Evolutionary conservation across 225 moss, liverwort and hornwort species (phyloP), one percentile per base, ranked within the genome.

Genomic region (Thuidium tamariscinum): DNA sequence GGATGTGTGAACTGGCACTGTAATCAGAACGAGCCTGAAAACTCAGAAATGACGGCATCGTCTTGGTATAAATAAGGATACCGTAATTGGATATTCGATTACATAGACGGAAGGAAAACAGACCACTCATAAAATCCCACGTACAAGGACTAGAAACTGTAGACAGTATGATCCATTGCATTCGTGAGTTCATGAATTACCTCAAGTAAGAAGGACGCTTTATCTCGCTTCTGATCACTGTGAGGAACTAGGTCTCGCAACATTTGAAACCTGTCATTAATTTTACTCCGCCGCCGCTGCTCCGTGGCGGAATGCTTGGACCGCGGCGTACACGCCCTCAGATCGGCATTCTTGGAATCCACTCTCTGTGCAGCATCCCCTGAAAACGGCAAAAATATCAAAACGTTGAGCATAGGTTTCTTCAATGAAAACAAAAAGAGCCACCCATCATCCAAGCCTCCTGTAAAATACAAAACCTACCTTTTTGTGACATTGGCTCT

Each of bases 301-400:
- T 95, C 95, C 18, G 95, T 95, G 39, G 95, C 95, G 4, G 95
- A 94, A 71, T 94, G 95, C 90, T 95, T 95, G 16, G 95, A 95
- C 86, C 95, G 89, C 30, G 95, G 95, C 30, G 95, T 95, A 64
- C 94, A 92, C 71, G 91, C 92, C 81, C 93, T 90, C 83, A 88
- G 78, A 21, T 95, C 95, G 18, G 82, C 73, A 61, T 61, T 89
- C 88, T 93, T 95, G 16, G 85, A 79, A 34, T 95, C 95, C 82
- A 89, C 72, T 89, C 91, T 92, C 87, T 90, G 95, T 60, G 88
- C 80, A 84, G 85, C 48, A 52, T 95, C 95, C 61, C 87, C 95
- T 94, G 92, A 77, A 48, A 83, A 68, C 56, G 69, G 74, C 64
- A 39, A 79, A 13, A 83, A 80, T 48, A 61, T 39, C 30, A 61